Evolutionary conservation across 345 rosid genomes (phyloP).

Genomic region (Barbarea vulgaris): DNA sequence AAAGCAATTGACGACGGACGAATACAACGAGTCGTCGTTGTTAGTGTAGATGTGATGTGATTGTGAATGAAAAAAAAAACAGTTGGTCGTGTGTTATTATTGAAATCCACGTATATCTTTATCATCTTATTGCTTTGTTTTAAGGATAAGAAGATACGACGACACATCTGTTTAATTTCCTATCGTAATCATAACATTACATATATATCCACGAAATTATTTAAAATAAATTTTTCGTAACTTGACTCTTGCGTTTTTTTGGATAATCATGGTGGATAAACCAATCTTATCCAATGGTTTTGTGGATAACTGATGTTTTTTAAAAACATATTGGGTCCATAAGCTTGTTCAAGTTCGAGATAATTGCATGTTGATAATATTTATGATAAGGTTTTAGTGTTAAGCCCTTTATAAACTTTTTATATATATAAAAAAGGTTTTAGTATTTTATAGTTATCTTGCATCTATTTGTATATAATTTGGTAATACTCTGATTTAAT

Average conservation of each 20-base stretch:
- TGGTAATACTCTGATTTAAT: background rate
- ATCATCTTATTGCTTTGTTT: conserved; percentile 27
- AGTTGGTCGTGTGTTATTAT: conserved; percentile 30
- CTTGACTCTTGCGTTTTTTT: background rate
- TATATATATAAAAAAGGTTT: background rate
- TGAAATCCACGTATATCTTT: conserved; percentile 27
- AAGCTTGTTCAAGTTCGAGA: conserved; percentile 12
- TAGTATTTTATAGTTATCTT: background rate
- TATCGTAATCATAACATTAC: conserved; percentile 15
- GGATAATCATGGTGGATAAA: conserved; percentile 3
- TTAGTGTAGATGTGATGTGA: conserved; percentile 25
- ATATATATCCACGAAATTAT: background rate
- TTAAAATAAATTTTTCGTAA: background rate
- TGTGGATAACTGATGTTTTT: background rate
- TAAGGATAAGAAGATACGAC: conserved; percentile 31
- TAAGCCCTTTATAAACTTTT: background rate
- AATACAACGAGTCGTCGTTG: conserved; percentile 9
- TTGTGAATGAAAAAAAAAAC: conserved; percentile 1
- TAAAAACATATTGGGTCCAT: background rate
- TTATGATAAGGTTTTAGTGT: background rate
- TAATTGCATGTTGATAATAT: background rate
- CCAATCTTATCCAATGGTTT: conserved; percentile 20
- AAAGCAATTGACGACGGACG: conserved; percentile 2
- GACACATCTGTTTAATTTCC: conserved; percentile 18
- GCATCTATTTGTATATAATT: background rate